Evolutionary conservation across 1,284 basidiomycete species (phyloP).

Genomic region (Malassezia pachydermatis): DNA sequence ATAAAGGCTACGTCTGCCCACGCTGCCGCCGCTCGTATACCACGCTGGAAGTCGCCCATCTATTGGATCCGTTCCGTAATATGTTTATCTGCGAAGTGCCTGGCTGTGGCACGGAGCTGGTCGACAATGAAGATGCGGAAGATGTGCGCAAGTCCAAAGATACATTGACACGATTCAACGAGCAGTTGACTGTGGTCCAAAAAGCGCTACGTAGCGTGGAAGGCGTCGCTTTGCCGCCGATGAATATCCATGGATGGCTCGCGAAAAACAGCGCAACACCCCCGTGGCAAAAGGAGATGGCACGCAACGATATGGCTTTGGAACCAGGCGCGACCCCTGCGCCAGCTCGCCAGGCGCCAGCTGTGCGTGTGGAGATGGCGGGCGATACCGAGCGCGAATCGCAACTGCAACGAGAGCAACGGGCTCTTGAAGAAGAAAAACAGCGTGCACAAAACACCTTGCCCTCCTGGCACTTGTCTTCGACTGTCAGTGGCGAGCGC

Average conservation of each 20-base stretch:
- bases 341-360: conserved; percentile 20
- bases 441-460: conserved; percentile 70
- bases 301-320: background rate
- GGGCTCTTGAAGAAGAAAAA: conserved; percentile 32
- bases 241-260: conserved; percentile 57
- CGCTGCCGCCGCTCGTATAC: conserved; percentile 75
- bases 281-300: conserved; percentile 26
- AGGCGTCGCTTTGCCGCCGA: conserved; percentile 58
- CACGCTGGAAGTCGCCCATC: conserved; percentile 70
- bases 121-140: conserved; percentile 83
- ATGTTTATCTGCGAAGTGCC: conserved; percentile 43
- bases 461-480: conserved; percentile 84
- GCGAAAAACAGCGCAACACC: conserved; percentile 32
- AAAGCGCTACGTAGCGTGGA: conserved; percentile 81
- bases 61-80: conserved; percentile 58
- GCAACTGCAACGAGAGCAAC: conserved; percentile 50
- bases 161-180: conserved; percentile 87
- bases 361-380: conserved; percentile 38
- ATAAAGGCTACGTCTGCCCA: conserved; percentile 90
- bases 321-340: conserved; percentile 7
- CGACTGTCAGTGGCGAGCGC: conserved; percentile 81
- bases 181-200: conserved; percentile 74
- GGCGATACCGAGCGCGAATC: conserved; percentile 32
- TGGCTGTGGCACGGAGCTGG: conserved; percentile 58
- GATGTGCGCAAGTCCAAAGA: conserved; percentile 75